These are phyloP conservation scores for Chaetomium sp. DNA, from an alignment of 2,329 filamentous ascomycete genomes.

Conservation along the genomic window DNA sequence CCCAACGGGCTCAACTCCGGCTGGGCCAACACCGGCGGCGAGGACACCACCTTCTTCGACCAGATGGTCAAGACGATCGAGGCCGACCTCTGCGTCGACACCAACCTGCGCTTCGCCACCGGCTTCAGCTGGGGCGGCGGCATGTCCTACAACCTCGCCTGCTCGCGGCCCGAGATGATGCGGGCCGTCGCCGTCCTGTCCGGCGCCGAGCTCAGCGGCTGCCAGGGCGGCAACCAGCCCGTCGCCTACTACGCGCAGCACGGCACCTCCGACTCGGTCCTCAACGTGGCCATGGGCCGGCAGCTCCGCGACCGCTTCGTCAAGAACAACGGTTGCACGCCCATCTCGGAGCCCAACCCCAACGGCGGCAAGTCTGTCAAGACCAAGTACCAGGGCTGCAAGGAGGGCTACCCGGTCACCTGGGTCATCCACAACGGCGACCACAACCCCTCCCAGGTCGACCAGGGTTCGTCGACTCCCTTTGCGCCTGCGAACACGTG, in stretches of 20 bases:
- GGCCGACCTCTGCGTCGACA: constrained; percentile 46
- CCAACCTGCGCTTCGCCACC: constrained; percentile 45
- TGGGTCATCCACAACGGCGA: constrained; percentile 4
- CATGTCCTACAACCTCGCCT: constrained; percentile 48
- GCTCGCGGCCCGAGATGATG: constrained; percentile 43
- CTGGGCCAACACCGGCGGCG: constrained; percentile 48
- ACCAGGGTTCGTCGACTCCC: background rate
- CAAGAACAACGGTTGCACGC: constrained; percentile 14
- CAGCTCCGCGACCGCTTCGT: constrained; percentile 9
- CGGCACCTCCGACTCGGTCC: constrained; percentile 14
- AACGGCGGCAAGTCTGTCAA: constrained; percentile 5
- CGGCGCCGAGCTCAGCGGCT: constrained; percentile 23
- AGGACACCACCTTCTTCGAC: constrained; percentile 47
- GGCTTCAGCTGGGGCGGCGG: constrained; percentile 50
- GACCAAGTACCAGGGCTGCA: constrained; percentile 1
- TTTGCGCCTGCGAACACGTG: constrained; percentile 2
- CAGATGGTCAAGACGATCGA: constrained; percentile 43
- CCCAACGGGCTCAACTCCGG: constrained; percentile 47
- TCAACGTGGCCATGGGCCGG: constrained; percentile 5
- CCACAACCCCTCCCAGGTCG: constrained; percentile 1
- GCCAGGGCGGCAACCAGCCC: constrained; percentile 23
- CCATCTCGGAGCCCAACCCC: constrained; percentile 1
- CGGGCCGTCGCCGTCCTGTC: constrained; percentile 41
- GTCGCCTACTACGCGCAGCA: constrained; percentile 31
- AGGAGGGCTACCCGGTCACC: background rate